Percentiles rank a stretch among this genome's conserved stretches.
phyloP scores from a whole-genome alignment of 1,284 basidiomycete species.

The Blastosporella zonata region DNA sequence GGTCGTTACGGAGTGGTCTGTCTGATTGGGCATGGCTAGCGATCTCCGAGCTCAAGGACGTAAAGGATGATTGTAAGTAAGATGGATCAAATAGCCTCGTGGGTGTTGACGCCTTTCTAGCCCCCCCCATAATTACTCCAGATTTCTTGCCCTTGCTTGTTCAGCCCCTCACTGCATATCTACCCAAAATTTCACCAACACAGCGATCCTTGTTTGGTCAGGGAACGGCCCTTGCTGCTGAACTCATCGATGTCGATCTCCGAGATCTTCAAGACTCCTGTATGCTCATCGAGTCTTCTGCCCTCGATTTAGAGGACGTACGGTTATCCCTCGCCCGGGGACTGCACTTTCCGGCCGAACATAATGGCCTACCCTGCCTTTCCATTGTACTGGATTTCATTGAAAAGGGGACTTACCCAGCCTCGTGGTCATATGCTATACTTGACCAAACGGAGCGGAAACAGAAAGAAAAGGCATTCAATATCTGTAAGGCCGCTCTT shows the following conservation, averaged over 20 bases:
- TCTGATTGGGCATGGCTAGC: constrained; percentile 76
- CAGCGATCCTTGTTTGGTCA: constrained; percentile 39
- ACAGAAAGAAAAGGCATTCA: constrained; percentile 68
- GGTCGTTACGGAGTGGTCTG: constrained; percentile 61
- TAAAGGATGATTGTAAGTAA: constrained; percentile 55
- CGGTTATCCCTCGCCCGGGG: constrained; percentile 70
- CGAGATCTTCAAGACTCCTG: constrained; percentile 71
- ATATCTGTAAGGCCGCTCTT: constrained; percentile 79
- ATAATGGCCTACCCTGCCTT: constrained; percentile 57
- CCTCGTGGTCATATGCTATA: constrained; percentile 52
- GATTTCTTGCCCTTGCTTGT: constrained; percentile 64
- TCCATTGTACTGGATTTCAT: constrained; percentile 68
- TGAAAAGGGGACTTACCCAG: constrained; percentile 62
- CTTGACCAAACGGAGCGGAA: constrained; percentile 44
- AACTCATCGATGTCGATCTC: constrained; percentile 64
- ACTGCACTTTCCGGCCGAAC: constrained; percentile 54
- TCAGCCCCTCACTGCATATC: constrained; percentile 54
- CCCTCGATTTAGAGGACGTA: constrained; percentile 72
- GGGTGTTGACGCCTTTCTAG: constrained; percentile 27
- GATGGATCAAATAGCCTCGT: not conserved
- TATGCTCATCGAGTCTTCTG: constrained; percentile 71
- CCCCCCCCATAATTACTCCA: constrained; percentile 54
- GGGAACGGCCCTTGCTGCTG: constrained; percentile 42
- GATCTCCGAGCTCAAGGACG: constrained; percentile 63
- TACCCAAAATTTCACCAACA: constrained; percentile 46